Base-by-base conservation (phyloP, 768 basidiomycete genomes). In the Aureoboletus auriporus region DNA sequence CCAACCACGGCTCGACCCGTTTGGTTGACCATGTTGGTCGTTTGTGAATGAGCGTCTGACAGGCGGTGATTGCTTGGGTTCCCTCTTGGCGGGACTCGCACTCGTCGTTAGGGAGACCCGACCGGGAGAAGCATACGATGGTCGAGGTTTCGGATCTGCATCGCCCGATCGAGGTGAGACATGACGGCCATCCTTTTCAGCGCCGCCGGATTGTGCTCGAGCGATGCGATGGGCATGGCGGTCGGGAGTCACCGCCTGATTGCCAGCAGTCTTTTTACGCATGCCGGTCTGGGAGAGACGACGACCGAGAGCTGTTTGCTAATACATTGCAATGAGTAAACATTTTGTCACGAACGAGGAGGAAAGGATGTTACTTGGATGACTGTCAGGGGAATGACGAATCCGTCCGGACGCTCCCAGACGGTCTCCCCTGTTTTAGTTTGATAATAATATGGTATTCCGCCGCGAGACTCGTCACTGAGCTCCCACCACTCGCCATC, bases 401-500 rank as follows among this genome's bases (percentile, higher is more conserved):
- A 93, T 30, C 84, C 88, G 20, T 75, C 68, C 12, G 93, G 93
- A n/a, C 86, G 79, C 50, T 90, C 90, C 93, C 93, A 97, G 31
- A 90, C 86, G 1, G 93, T 95, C 58, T 90, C 86, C 1, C 86
- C 85, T 1, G 89, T 85, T 66, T 91, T 86, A 9, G 93, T 96
- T 60, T 94, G 93, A 69, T 95, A 94, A 69, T 93, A 97, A 65
- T 97, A 97, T 4, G 89, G 82, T 47, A 93, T 72, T 28, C 89
- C 89, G 39, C 83, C 86, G 44, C 90, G 77, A 39, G 83, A 79
- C 33, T 91, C 87, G 63, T 97, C 93, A 39, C 75, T 75, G 50
- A 96, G 77, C 67, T 96, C 93, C 93, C 93, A 97, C 93, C 93
- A 96, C 64, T 95, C 92, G 36, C 93, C 93, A 38, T 89, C 82